Evolutionary conservation across 495 filamentous ascomycete species (phyloP).

Genomic region (Cairneyella variabilis): DNA sequence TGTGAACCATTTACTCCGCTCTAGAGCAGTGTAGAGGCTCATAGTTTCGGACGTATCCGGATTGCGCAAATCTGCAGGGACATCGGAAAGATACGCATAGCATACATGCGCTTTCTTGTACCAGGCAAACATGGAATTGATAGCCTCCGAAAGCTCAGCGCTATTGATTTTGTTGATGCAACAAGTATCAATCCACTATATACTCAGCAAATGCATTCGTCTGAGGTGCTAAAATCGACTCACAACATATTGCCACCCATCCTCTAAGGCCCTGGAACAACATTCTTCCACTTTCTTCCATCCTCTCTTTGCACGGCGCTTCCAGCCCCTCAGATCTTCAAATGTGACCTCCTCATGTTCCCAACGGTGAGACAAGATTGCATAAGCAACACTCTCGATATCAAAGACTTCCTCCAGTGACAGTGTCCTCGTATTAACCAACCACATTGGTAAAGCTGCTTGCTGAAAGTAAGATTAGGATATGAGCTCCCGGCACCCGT

Average conservation of each 20-base stretch:
- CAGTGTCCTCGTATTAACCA: constrained; percentile 26
- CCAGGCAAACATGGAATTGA: too few relatives aligned
- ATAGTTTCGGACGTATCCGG: background rate
- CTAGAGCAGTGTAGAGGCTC: background rate
- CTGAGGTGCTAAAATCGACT: constrained; percentile 39
- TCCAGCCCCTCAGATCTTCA: constrained; percentile 23
- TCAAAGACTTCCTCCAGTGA: constrained; percentile 27
- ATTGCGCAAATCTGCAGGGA: background rate
- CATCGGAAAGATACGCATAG: constrained; percentile 32
- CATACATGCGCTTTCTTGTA: constrained; percentile 30
- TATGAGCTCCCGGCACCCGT: too few relatives aligned
- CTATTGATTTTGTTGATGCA: constrained; percentile 16
- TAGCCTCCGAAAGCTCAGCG: too few relatives aligned
- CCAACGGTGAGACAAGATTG: constrained; percentile 38
- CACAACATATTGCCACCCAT: constrained; percentile 32
- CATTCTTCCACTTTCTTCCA: constrained; percentile 29
- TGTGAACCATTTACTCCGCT: too few relatives aligned
- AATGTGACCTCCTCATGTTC: constrained; percentile 31
- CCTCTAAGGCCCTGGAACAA: constrained; percentile 26
- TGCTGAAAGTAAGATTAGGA: too few relatives aligned
- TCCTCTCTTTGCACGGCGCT: constrained; percentile 5
- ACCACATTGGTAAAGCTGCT: too few relatives aligned
- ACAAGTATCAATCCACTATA: background rate
- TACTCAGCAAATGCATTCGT: background rate
- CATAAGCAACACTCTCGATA: constrained; percentile 27